Percentiles rank a stretch among this genome's conserved stretches.
Evolutionary conservation across 441 rosid species (phyloP).

Genomic region (Adansonia rubrostipa): DNA sequence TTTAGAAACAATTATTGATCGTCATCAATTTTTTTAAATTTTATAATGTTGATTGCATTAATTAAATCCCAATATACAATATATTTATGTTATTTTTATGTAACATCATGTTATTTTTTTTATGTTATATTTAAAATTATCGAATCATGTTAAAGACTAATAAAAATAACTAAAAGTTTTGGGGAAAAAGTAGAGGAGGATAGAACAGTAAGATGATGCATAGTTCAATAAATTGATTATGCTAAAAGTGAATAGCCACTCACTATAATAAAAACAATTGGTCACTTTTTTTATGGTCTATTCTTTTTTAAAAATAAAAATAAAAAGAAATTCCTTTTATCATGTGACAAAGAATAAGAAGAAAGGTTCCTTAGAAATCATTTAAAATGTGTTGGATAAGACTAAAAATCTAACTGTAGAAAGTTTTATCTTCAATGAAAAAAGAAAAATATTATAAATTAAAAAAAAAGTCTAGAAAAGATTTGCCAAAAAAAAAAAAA

Average conservation of each 20-base stretch:
- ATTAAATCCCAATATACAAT: too few relatives aligned
- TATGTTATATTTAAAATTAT: too few relatives aligned
- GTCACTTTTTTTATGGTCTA: background rate
- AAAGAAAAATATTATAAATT: background rate
- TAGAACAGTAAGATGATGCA: constrained; percentile 8
- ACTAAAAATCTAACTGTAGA: background rate
- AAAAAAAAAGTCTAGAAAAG: too few relatives aligned
- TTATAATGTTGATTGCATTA: too few relatives aligned
- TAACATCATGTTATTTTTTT: too few relatives aligned
- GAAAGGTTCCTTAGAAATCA: background rate
- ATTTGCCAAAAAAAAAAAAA: background rate
- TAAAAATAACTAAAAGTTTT: background rate
- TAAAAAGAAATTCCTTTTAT: background rate
- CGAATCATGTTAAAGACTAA: too few relatives aligned
- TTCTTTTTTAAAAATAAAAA: too few relatives aligned
- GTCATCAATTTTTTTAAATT: too few relatives aligned
- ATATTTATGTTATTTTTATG: too few relatives aligned
- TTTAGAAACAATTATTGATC: too few relatives aligned
- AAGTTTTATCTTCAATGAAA: background rate
- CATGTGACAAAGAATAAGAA: background rate
- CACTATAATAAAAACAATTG: background rate
- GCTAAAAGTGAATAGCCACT: background rate
- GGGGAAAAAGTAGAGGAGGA: background rate
- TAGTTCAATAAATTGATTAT: background rate
- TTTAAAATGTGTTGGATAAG: constrained; percentile 14